Evolutionary conservation across 2,329 filamentous ascomycete species (phyloP), one percentile per base, ranked within the genome.

Genomic region (Penicillium sp.): DNA sequence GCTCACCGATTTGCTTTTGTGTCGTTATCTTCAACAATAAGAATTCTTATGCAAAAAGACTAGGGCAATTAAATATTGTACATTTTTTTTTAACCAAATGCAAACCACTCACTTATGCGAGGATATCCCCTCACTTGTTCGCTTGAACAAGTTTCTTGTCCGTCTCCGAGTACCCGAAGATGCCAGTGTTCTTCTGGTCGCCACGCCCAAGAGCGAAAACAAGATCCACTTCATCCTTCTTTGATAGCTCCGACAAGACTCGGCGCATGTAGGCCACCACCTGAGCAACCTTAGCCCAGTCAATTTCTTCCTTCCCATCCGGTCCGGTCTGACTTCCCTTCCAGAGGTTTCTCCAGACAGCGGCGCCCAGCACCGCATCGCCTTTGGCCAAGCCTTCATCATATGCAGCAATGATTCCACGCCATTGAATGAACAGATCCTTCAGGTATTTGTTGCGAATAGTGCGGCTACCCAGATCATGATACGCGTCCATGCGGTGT

Each of bases 271-370:
- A 89, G 34, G 78, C 81, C 24, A 87, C 84, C 51, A 90, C 82
- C 57, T 78, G 73, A 5, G 85, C 86, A 54, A 90, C 69, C 64
- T 82, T 81, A 47, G 76, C 76, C 66, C 85, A 79, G 72, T 89
- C 83, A 18, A 87, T 79, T 53, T 87, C 80, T 22, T 69, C 55
- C 1, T 51, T 51, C 18, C 69, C 72, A 48, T 72, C 66, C 2
- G 70, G 63, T 5, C 63, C 67, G n/a, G 65, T 70, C 56, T 84
- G 79, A 44, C 78, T 79, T 22, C 85, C 90, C 77, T 93, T 92
- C 81, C 91, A 96, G 54, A 99, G 71, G 74, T 97, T 97, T 68
- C 94, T 83, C 94, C 94, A 99, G 46, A 99, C 80, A 9, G 94
- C 94, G 40, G 89, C 76, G 5, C 72, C 74, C 44, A 80, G 69